A percentile compares a stretch with the other conserved stretches of the same genome.
Evolutionary conservation across 495 filamentous ascomycete genomes (phyloP).

Genomic region (Penicillium paxilli): DNA sequence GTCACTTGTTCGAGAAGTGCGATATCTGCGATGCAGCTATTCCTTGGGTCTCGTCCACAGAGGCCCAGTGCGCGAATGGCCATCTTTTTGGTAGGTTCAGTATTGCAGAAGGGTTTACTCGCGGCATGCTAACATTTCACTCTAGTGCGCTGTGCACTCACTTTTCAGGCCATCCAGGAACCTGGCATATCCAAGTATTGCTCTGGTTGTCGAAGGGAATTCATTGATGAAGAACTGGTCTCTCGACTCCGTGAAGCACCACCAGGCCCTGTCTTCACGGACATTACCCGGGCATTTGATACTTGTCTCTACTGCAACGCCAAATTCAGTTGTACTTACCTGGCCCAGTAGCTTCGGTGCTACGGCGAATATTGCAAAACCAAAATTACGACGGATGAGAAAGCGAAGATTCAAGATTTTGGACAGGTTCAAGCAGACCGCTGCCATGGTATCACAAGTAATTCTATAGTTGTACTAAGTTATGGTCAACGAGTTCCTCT

Average conservation of each 20-base stretch:
- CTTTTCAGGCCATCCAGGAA: constrained; percentile 54
- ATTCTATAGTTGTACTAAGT: neutral
- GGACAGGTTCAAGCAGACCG: too few relatives aligned
- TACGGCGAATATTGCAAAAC: too few relatives aligned
- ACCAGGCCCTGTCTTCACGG: constrained; percentile 18
- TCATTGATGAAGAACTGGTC: constrained; percentile 46
- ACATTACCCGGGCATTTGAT: constrained; percentile 50
- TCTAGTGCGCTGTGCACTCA: constrained; percentile 55
- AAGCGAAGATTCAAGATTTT: neutral
- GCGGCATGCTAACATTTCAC: neutral
- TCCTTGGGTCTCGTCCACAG: constrained; percentile 32
- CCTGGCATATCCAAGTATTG: constrained; percentile 58
- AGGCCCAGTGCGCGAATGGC: constrained; percentile 46
- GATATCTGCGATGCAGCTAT: constrained; percentile 48
- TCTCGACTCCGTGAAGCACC: constrained; percentile 12
- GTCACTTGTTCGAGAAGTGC: constrained; percentile 43
- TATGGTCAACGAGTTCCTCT: neutral
- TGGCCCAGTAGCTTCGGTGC: too few relatives aligned
- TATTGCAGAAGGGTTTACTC: neutral
- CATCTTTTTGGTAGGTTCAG: constrained; percentile 48
- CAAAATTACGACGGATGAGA: too few relatives aligned
- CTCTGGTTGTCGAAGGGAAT: constrained; percentile 47
- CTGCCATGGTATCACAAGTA: neutral
- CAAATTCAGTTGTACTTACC: constrained; percentile 39
- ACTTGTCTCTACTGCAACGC: constrained; percentile 55